Conservation (phyloP, 2,329 filamentous ascomycete genomes). For the Colletotrichum salicis region DNA sequence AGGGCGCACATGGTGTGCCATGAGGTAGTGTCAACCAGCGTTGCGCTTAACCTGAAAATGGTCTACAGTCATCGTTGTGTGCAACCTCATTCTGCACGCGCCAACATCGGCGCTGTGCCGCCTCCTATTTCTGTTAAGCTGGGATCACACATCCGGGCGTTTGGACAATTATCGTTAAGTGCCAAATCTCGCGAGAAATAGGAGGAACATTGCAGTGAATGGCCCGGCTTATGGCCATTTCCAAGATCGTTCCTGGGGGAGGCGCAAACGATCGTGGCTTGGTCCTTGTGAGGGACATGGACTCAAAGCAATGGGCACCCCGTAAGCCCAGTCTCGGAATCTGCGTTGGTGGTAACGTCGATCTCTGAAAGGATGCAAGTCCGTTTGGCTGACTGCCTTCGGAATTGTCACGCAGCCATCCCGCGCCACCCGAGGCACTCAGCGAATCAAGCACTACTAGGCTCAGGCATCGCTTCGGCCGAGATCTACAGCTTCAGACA, state of each 20-base stretch:
- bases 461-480: slow-evolving; percentile 8
- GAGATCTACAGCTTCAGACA: neutral
- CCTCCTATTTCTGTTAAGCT: slow-evolving; percentile 2
- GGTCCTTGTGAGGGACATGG: neutral
- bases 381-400: neutral
- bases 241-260: neutral
- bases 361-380: neutral
- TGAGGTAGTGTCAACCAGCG: neutral
- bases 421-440: slow-evolving; percentile 8
- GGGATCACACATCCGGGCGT: neutral
- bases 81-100: neutral
- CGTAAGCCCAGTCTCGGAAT: neutral
- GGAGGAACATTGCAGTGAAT: neutral
- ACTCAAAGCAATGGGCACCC: neutral
- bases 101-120: slow-evolving; percentile 21
- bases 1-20: neutral
- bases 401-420: neutral
- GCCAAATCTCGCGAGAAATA: neutral
- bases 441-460: slow-evolving; percentile 3
- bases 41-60: neutral
- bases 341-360: neutral
- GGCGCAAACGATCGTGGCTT: slow-evolving; percentile 22
- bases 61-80: neutral
- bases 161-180: neutral
- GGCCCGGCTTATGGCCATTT: neutral